Evolutionary conservation across 2,329 filamentous ascomycete genomes (phyloP), one percentile per base, ranked within the genome.

Genomic region (Fusarium temperatum): DNA sequence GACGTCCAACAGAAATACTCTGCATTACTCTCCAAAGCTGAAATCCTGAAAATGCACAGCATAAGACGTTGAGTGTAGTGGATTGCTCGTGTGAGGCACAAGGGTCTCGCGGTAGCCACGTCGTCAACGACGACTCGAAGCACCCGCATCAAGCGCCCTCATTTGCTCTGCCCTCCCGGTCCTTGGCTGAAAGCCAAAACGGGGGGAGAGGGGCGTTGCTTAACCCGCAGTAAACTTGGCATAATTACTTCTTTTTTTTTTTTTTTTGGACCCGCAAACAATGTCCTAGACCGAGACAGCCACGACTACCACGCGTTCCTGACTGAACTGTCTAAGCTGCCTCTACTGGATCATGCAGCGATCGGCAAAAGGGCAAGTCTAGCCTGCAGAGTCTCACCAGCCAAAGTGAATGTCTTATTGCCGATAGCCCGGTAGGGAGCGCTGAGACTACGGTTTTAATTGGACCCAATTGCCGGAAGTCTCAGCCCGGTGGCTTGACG

Each of bases 121-220:
- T 74, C 66, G 70, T 74, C 70, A 74, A 50, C 38, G 57, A 63
- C 48, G 32, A 24, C 17, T 30, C 20, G 4, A 17, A 41, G 38
- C 45, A 26, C 8, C 14, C n/a, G 26, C 18, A 35, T 10, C 64
- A 38, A 48, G 14, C 13, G 28, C 10, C 45, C 24, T 50, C 18
- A 44, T 47, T 54, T 69, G 66, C 28, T 36, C 32, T 53, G 9
- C 56, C 44, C 30, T 13, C 28, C 54, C 15, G 22, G 36, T 32
- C 48, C 42, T 10, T 41, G 53, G 20, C 36, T 53, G 30, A 36
- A 53, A 11, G n/a, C n/a, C 17, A 35, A 36, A 30, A 55, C 17
- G 36, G 48, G 11, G 8, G 22, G 41, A 44, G 42, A 38, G 17
- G n/a, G 20, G 41, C 13, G 6, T 12, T 42, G 17, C 5, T 24